A percentile compares a stretch with the other conserved stretches of the same genome.
phyloP scores from a whole-genome alignment of 192 early-diverging fungal species.

The Rhizoclosmatium sp. region DNA sequence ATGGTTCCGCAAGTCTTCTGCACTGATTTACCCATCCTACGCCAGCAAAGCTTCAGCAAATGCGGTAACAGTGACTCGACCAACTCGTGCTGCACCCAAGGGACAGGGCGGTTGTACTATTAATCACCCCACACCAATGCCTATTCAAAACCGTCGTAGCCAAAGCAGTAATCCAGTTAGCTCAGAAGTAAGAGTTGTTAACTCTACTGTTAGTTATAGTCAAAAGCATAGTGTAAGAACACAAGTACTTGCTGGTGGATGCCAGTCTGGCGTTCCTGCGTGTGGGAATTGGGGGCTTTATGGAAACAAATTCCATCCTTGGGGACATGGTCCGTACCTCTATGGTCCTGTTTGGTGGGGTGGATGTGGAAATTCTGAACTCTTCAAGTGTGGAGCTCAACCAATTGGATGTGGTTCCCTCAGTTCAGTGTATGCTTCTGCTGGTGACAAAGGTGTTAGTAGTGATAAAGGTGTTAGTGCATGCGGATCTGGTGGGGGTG shows the following conservation, averaged over 20 bases:
- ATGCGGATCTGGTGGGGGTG: too few relatives aligned
- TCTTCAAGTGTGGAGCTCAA: too few relatives aligned
- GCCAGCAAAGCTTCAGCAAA: background rate
- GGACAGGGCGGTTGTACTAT: conserved; percentile 32
- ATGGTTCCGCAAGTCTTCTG: conserved; percentile 3
- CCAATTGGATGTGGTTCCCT: too few relatives aligned
- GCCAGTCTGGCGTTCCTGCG: background rate
- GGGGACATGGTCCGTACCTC: conserved; percentile 7
- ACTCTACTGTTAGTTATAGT: background rate
- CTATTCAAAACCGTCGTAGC: conserved; percentile 1
- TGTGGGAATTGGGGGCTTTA: conserved; percentile 19
- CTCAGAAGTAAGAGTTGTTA: background rate
- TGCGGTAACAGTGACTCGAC: conserved; percentile 13
- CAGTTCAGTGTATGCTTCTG: too few relatives aligned
- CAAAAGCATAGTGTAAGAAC: background rate
- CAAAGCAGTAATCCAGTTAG: conserved; percentile 8
- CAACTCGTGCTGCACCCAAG: background rate
- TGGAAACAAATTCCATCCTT: conserved; percentile 13
- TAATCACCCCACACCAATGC: conserved; percentile 36
- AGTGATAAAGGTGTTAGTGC: too few relatives aligned
- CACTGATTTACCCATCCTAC: conserved; percentile 39
- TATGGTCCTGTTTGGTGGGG: background rate
- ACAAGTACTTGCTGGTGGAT: conserved; percentile 8
- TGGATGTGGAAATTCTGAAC: too few relatives aligned
- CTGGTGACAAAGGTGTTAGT: too few relatives aligned